A percentile compares a stretch with the other conserved stretches of the same genome.
Conservation (phyloP, 2,329 filamentous ascomycete genomes). For the Macrophomina pseudophaseolina region DNA sequence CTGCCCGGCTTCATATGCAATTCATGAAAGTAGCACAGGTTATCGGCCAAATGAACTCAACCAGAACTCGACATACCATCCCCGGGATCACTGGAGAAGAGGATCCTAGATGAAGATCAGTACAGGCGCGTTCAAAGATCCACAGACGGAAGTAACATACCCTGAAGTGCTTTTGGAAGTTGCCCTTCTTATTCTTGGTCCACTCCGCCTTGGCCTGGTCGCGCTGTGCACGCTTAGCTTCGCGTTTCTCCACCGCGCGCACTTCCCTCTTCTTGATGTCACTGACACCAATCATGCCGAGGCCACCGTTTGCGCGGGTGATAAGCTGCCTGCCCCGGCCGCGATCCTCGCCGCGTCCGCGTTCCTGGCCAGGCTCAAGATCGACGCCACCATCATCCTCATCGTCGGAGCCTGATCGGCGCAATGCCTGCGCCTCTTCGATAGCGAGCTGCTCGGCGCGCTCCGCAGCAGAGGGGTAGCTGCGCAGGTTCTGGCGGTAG, state of each 20-base stretch:
- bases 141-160: slow-evolving; percentile 33
- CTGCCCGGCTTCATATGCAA: too few species aligned
- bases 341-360: slow-evolving; percentile 13
- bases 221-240: slow-evolving; percentile 67
- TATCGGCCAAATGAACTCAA: not conserved
- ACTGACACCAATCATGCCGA: slow-evolving; percentile 77
- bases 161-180: slow-evolving; percentile 78
- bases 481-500: slow-evolving; percentile 89
- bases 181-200: slow-evolving; percentile 73
- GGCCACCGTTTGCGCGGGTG: slow-evolving; percentile 72
- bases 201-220: slow-evolving; percentile 66
- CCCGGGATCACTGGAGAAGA: slow-evolving; percentile 51
- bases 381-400: slow-evolving; percentile 47
- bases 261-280: slow-evolving; percentile 76
- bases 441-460: slow-evolving; percentile 71
- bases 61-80: not conserved
- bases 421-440: slow-evolving; percentile 40
- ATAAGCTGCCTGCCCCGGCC: slow-evolving; percentile 49
- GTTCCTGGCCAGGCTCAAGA: slow-evolving; percentile 35
- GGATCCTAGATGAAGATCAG: slow-evolving; percentile 50
- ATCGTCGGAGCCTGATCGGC: slow-evolving; percentile 37
- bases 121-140: not conserved
- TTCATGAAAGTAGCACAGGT: too few species aligned
- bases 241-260: slow-evolving; percentile 69
- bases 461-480: slow-evolving; percentile 79